Conservation (phyloP, 1,139 yeast species). For the Lodderomyces oxycetoniae region DNA sequence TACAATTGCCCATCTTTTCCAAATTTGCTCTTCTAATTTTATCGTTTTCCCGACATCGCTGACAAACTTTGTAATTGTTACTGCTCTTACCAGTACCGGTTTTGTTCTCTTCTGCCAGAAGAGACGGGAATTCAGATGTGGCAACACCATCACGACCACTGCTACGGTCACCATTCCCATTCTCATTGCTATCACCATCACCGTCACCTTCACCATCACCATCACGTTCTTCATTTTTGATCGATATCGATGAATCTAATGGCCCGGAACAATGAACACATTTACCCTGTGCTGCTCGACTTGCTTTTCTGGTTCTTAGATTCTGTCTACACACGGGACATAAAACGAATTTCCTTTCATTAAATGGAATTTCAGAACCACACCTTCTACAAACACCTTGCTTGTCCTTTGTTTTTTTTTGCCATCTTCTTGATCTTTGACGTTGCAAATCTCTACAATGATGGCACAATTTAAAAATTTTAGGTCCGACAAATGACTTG, state of each 20-base stretch:
- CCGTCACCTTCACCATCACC: conserved; percentile 4
- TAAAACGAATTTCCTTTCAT: conserved; percentile 48
- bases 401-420: conserved; percentile 53
- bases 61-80: conserved; percentile 51
- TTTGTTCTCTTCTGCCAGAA: conserved; percentile 12
- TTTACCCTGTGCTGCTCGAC: conserved; percentile 56
- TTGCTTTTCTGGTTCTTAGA: conserved; percentile 51
- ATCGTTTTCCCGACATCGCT: conserved; percentile 59
- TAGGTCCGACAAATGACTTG: conserved; percentile 39
- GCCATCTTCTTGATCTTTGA: conserved; percentile 62
- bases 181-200: neutral
- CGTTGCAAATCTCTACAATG: conserved; percentile 64
- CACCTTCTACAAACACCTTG: conserved; percentile 63
- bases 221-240: conserved; percentile 14
- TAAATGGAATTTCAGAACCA: conserved; percentile 49
- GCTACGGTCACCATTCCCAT: neutral
- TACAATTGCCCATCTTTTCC: conserved; percentile 57
- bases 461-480: conserved; percentile 52
- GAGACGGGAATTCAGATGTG: conserved; percentile 7
- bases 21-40: conserved; percentile 51
- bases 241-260: conserved; percentile 41
- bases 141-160: neutral
- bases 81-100: conserved; percentile 7
- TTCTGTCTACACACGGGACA: conserved; percentile 57
- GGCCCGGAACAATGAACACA: conserved; percentile 69